A percentile compares a stretch with the other conserved stretches of the same genome.
phyloP scores from a whole-genome alignment of 1,284 basidiomycete species.

The Flammula alnicola region DNA sequence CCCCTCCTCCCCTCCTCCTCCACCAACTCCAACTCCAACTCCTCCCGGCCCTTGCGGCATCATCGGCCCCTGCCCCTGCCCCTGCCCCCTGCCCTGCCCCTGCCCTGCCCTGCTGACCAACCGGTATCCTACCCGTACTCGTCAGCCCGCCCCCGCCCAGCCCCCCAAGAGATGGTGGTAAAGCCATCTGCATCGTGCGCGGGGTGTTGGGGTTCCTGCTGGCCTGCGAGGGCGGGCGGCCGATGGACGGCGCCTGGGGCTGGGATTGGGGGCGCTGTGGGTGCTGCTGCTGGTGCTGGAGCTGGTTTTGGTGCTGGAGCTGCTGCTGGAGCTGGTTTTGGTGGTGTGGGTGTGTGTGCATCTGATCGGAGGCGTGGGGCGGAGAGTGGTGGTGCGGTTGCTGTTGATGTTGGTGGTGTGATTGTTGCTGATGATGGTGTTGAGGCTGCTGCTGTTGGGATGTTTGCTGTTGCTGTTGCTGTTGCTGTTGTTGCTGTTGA shows the following conservation, averaged over 20 bases:
- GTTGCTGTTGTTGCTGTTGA: conserved; percentile 6
- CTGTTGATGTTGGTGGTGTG: no score
- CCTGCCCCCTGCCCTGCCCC: no score
- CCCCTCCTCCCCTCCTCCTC: no score
- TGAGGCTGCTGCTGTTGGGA: conserved; percentile 18
- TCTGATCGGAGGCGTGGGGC: no score
- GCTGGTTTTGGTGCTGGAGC: neutral
- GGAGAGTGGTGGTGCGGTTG: no score
- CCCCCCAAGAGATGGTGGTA: conserved; percentile 7
- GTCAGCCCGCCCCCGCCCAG: conserved; percentile 11
- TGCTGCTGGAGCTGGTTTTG: conserved; percentile 17
- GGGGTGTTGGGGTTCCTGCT: conserved; percentile 28
- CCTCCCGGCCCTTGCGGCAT: no score
- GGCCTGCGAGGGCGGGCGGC: conserved; percentile 38
- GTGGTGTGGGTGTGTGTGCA: no score
- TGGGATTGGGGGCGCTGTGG: conserved; percentile 56
- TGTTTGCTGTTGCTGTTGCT: conserved; percentile 19
- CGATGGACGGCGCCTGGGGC: no score
- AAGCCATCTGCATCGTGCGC: conserved; percentile 18
- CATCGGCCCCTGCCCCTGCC: no score
- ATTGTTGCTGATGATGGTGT: no score
- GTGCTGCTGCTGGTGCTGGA: conserved; percentile 29
- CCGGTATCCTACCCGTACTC: conserved; percentile 20
- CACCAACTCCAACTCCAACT: no score
- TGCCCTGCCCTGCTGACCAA: no score